Percentiles rank a stretch among this genome's conserved stretches.
Evolutionary conservation across 768 basidiomycete genomes (phyloP).

Genomic region (Mycena galopus): DNA sequence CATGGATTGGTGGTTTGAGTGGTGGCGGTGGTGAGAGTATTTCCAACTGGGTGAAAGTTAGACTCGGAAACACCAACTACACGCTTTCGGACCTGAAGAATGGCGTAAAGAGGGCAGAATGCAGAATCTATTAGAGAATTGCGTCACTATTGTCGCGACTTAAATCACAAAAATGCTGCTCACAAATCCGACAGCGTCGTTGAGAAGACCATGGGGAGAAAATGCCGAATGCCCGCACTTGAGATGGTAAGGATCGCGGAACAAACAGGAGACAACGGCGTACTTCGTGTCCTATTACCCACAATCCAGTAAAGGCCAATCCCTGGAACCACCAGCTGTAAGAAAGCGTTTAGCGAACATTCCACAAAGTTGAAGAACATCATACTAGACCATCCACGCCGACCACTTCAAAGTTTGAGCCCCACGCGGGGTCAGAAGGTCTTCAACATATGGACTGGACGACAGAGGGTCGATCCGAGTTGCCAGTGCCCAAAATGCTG

Average conservation of each 20-base stretch:
- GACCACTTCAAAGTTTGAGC: not conserved
- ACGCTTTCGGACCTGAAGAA: not conserved
- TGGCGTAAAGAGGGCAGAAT: not conserved
- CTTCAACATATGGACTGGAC: not conserved
- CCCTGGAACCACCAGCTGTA: not conserved
- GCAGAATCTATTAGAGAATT: too few relatives aligned
- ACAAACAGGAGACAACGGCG: too few relatives aligned
- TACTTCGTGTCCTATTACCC: not conserved
- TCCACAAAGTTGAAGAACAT: not conserved
- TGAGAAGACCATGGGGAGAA: not conserved
- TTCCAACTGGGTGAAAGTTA: constrained; percentile 35
- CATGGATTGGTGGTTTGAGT: constrained; percentile 43
- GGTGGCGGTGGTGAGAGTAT: constrained; percentile 45
- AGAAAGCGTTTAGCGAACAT: not conserved
- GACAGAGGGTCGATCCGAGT: not conserved
- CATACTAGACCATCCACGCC: not conserved
- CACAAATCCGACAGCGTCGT: not conserved
- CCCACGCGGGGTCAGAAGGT: not conserved
- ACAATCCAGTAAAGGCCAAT: not conserved
- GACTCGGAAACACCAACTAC: too few relatives aligned
- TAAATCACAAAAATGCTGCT: not conserved
- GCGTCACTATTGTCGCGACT: too few relatives aligned
- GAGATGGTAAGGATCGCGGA: not conserved
- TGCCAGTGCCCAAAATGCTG: not conserved
- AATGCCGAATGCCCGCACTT: not conserved